Conservation (phyloP, 345 rosid species). For the Eucalyptus marginata region DNA sequence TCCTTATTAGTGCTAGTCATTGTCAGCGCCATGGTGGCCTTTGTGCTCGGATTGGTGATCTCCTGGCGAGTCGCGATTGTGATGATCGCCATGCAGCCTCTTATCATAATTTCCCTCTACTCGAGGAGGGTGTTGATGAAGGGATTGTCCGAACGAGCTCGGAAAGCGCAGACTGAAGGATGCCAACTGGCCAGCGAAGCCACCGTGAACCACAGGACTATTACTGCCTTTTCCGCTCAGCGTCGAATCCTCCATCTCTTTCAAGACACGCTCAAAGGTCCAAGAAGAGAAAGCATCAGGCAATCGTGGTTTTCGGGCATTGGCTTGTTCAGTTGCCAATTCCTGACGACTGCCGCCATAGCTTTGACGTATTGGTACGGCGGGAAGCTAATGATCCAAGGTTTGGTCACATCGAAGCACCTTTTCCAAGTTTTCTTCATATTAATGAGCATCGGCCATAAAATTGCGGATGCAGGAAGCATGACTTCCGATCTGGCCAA, state of each 20-base stretch:
- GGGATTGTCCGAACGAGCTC: conserved; percentile 33
- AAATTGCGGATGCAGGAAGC: conserved; percentile 40
- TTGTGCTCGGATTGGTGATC: conserved; percentile 8
- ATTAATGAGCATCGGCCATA: conserved; percentile 31
- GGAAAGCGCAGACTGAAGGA: conserved; percentile 19
- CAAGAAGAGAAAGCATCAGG: conserved; percentile 19
- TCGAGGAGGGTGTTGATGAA: conserved; percentile 30
- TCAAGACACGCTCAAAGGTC: conserved; percentile 15
- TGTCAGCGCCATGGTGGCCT: conserved; percentile 23
- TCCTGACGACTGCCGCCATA: conserved; percentile 20
- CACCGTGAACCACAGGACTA: conserved; percentile 31
- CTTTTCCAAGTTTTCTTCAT: conserved; percentile 34
- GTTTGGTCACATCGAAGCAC: conserved; percentile 8
- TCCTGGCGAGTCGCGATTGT: conserved; percentile 34
- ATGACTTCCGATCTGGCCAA: conserved; percentile 35
- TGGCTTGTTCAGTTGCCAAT: conserved; percentile 30
- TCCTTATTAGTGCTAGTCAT: conserved; percentile 25
- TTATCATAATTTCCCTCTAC: conserved; percentile 26
- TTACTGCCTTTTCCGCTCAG: conserved; percentile 40
- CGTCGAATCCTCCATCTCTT: conserved; percentile 19
- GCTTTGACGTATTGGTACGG: conserved; percentile 37
- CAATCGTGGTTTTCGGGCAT: conserved; percentile 41
- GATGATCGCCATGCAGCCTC: conserved; percentile 34
- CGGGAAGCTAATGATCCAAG: conserved; percentile 27
- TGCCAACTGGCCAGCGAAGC: conserved; percentile 44